Evolutionary conservation across 2,329 filamentous ascomycete genomes (phyloP), one percentile per base, ranked within the genome.

Genomic region (Ophiostoma himal-ulmi): DNA sequence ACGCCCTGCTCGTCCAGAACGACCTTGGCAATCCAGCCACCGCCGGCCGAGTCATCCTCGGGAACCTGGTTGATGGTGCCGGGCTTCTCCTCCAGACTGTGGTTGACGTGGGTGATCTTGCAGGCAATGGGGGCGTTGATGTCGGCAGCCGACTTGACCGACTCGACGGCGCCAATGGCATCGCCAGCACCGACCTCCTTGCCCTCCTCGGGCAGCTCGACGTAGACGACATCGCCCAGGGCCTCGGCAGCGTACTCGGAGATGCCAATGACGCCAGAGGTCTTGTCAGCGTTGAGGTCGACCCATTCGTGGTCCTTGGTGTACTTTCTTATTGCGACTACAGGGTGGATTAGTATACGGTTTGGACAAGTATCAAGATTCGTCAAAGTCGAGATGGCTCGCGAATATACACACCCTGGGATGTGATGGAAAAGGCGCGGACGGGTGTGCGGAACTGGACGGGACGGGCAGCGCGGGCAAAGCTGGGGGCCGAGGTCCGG

Each of bases 241-340:
- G 92, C 90, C 77, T 96, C 88, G 75, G 95, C 92, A 26, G 95
- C 95, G 84, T 96, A 98, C 76, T 90, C 85, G 70, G 93, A 95
- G 80, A 99, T 96, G 72, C 95, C 95, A 75, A 89, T 84, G 68
- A 86, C 87, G 84, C 92, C 94, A 68, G 89, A 90, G 81, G 91
- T 94, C 79, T 90, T 89, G 81, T 96, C 91, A 68, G 88, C 88
- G 70, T 89, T 90, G 72, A 97, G 83, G 81, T 97, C 93, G 79
- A 99, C 89, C 95, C 95, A 99, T 84, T 99, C 95, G 85, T 99
- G 95, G 79, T 97, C 94, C 80, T 94, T 91, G 74, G 95, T 97
- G 85, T 96, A 99, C 80, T 90, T 92, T 83, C 95, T 94, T 74
- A 86, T 83, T 70, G 84, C 82, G 77, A 82, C 89, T 67, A 10